Conservation (phyloP, 441 rosid genomes). For the Mallotus japonicus region DNA sequence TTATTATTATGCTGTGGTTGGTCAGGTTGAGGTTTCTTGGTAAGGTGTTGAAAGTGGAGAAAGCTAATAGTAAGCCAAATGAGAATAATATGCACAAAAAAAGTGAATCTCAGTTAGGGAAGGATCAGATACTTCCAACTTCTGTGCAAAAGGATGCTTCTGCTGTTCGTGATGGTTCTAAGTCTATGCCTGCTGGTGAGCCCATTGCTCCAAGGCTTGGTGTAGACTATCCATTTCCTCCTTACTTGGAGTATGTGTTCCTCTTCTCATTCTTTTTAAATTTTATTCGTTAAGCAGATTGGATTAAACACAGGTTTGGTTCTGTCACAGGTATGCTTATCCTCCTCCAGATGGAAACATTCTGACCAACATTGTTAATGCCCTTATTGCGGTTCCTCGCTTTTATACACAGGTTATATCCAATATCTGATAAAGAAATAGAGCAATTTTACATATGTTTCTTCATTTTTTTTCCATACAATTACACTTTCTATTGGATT, state of each 20-base stretch:
- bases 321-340: constrained; percentile 80
- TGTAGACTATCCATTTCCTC: constrained; percentile 90
- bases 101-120: constrained; percentile 37
- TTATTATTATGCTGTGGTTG: constrained; percentile 29
- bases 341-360: constrained; percentile 98
- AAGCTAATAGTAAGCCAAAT: constrained; percentile 55
- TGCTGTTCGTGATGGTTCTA: constrained; percentile 27
- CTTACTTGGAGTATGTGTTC: constrained; percentile 73
- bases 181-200: constrained; percentile 41
- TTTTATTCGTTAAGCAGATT: background rate
- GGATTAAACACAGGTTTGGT: constrained; percentile 9
- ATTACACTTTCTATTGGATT: constrained; percentile 5
- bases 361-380: constrained; percentile 91
- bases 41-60: constrained; percentile 76
- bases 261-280: constrained; percentile 12
- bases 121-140: constrained; percentile 31
- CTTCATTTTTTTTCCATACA: background rate
- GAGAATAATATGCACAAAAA: constrained; percentile 44
- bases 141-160: constrained; percentile 38
- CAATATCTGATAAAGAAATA: constrained; percentile 21
- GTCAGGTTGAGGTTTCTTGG: constrained; percentile 89
- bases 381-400: constrained; percentile 92
- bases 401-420: constrained; percentile 84
- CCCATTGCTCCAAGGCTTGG: constrained; percentile 91
- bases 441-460: constrained; percentile 7